Evolutionary conservation across 2,329 filamentous ascomycete genomes (phyloP), one percentile per base, ranked within the genome.

Genomic region (Colletotrichum tropicale): DNA sequence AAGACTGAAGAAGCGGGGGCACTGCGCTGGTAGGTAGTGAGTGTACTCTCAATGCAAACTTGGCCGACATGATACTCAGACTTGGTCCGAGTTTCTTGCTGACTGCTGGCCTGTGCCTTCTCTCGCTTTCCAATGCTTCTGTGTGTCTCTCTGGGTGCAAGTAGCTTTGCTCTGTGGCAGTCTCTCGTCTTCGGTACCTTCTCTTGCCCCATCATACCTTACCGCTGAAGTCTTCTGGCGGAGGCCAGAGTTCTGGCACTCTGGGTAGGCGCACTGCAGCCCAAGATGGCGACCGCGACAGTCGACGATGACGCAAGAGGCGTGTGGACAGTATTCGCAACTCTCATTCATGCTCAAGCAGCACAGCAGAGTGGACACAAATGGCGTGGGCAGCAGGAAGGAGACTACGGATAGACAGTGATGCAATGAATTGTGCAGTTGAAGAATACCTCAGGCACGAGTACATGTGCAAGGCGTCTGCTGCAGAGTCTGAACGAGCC

Each of bases 361-460:
- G 64, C 65, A 60, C 43, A 21, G 43, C 71, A 58, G 43, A 70
- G 66, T 65, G 36, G 58, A 56, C 24, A 52, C 56, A 55, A 55
- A 68, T 73, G 71, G 71, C 71, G 58, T 70, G 58, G 56, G 62
- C 48, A 60, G 62, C 62, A 67, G 13, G 36, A 69, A 28, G 62
- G 60, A 48, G 15, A 38, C 36, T 38, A 18, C 36, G 13, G 34
- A 36, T 38, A 18, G 16, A 38, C 36, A 18, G 38, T 75, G 61
- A 75, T 75, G 72, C 70, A 76, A 73, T 68, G 43, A 61, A 60
- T 74, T 74, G 64, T 74, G 64, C 70, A 76, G 58, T 52, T 26
- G 58, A 36, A 28, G 70, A 66, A 61, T 76, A 76, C 70, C 74
- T 76, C 43, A 76, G 70, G 70, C 74, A 76, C 12, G 58, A 66